Base-by-base conservation (phyloP, 2,329 filamentous ascomycete genomes). In the Ophiocordyceps robertsii region DNA sequence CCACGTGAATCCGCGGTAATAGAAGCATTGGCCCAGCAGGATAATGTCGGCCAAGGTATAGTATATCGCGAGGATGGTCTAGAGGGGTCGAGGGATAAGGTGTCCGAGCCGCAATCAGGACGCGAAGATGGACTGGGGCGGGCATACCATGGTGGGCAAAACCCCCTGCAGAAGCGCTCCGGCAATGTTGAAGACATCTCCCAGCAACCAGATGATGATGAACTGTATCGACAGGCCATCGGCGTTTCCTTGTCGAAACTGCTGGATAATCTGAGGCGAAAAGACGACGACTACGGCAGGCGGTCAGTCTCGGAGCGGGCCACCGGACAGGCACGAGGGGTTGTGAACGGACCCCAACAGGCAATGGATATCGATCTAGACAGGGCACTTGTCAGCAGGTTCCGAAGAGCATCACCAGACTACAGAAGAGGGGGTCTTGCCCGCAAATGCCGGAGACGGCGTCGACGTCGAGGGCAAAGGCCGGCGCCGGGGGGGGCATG, bases 151-250 rank as follows among this genome's bases (percentile, higher is more conserved):
- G 0, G 90, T 98, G 1, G 92, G 89, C 42, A 96, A 64, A 7
- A 98, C 90, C 43, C 85, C 84, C 60, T 96, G 90, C 11, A 95
- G 62, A 14, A 95, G 78, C 16, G 88, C 85, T n/a, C 90, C 90
- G 3, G 94, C 71, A 48, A 95, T 93, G 59, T 96, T 96, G 71
- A 95, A 95, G 50, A 95, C 80, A 78, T 98, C 92, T 41, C 92
- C 92, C 1, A 82, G 72, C 2, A 95, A 73, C 92, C 92, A 98
- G 54, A 94, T 77, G 46, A 93, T 80, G 56, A 96, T 80, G 67
- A 96, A 98, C 43, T 90, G 82, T 13, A 95, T 75, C 0, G 86
- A 94, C 1, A 96, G 72, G 3, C 88, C 90, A 58, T 95, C 87
- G 44, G 88, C 86, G 35, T 84, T 93, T 50, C 77, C 69, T 43